Evolutionary conservation across 805 yeast species (phyloP).

Genomic region (Vanderwaltozyma polyspora): DNA sequence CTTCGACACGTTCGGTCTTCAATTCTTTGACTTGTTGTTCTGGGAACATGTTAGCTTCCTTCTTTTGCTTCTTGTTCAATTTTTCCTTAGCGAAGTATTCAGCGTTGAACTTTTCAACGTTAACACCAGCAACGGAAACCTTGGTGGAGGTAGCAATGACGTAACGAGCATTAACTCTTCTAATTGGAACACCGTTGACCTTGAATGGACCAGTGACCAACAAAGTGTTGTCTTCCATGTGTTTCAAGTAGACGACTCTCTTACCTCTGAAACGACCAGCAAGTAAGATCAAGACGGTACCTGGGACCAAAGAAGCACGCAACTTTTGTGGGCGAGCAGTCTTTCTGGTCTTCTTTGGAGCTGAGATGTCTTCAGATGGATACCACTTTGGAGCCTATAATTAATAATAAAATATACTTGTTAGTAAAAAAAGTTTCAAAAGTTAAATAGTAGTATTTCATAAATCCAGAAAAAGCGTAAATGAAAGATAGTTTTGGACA

Average conservation of each 20-base stretch:
- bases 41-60: constrained; percentile 88
- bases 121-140: constrained; percentile 68
- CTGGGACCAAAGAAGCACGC: constrained; percentile 94
- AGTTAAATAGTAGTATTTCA: no score
- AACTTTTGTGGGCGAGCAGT: constrained; percentile 85
- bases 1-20: constrained; percentile 88
- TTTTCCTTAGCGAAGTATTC: constrained; percentile 96
- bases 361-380: constrained; percentile 84
- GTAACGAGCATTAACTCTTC: constrained; percentile 98
- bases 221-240: constrained; percentile 94
- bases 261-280: constrained; percentile 99
- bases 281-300: constrained; percentile 91
- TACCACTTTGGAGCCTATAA: constrained; percentile 79
- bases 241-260: constrained; percentile 96
- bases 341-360: constrained; percentile 84
- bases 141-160: constrained; percentile 97
- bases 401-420: neutral
- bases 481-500: no score
- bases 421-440: no score
- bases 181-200: constrained; percentile 98
- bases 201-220: constrained; percentile 98
- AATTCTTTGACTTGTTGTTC: constrained; percentile 73
- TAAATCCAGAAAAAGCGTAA: no score
- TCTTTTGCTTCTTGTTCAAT: constrained; percentile 66
- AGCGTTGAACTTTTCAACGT: constrained; percentile 83